phyloP scores from a whole-genome alignment of 768 basidiomycete species.

The Tephrocybe sp. region DNA sequence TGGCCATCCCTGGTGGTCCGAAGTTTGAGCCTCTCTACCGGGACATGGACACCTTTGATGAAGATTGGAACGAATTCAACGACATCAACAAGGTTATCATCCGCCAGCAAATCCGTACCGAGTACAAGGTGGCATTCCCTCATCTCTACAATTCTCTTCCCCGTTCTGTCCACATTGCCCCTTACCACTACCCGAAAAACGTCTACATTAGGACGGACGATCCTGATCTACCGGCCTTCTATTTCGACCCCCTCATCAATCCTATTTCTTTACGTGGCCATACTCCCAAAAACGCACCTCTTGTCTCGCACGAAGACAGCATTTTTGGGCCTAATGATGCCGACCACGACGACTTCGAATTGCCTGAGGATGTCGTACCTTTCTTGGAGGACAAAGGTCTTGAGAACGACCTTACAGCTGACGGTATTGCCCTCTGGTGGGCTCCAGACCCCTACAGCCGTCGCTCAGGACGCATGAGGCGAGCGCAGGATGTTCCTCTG shows the following conservation, averaged over 20 bases:
- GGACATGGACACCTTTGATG: slow-evolving; percentile 96
- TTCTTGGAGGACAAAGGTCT: slow-evolving; percentile 79
- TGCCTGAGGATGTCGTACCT: slow-evolving; percentile 74
- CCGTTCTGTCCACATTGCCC: slow-evolving; percentile 87
- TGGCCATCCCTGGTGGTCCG: slow-evolving; percentile 97
- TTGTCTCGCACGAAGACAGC: slow-evolving; percentile 86
- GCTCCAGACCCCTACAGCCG: slow-evolving; percentile 95
- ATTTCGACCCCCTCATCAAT: slow-evolving; percentile 98
- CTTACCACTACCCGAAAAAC: slow-evolving; percentile 93
- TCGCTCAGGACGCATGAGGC: slow-evolving; percentile 87
- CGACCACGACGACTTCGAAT: slow-evolving; percentile 85
- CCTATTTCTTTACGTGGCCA: slow-evolving; percentile 92
- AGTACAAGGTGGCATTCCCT: slow-evolving; percentile 99
- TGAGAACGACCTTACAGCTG: slow-evolving; percentile 90
- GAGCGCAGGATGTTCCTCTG: slow-evolving; percentile 93
- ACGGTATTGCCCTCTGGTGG: slow-evolving; percentile 98
- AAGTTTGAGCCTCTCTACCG: slow-evolving; percentile 98
- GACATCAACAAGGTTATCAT: slow-evolving; percentile 99
- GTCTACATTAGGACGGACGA: slow-evolving; percentile 99
- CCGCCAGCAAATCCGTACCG: slow-evolving; percentile 95
- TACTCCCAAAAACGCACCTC: slow-evolving; percentile 75
- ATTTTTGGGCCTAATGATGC: slow-evolving; percentile 86
- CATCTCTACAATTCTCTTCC: slow-evolving; percentile 98
- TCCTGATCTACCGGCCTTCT: slow-evolving; percentile 98
- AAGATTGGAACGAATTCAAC: slow-evolving; percentile 99